Evolutionary conservation across 768 basidiomycete genomes (phyloP).

Genomic region (Mrakia hoshinonis): DNA sequence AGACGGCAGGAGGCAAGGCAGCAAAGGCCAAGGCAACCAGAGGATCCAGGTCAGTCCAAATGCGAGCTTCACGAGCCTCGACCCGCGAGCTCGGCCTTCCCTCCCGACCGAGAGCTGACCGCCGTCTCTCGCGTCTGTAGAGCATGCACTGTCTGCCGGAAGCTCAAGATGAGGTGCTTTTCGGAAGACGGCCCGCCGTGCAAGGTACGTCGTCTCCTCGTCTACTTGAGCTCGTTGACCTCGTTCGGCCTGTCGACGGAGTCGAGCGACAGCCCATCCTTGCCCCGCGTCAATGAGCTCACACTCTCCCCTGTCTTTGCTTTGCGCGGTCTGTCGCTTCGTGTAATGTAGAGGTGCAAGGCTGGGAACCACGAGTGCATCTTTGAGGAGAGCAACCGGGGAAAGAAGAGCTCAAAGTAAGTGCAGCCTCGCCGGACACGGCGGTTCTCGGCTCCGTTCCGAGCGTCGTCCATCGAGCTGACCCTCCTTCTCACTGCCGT

Average conservation of each 20-base stretch:
- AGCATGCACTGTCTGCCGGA: slow-evolving; percentile 83
- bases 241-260: neutral
- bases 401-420: slow-evolving; percentile 58
- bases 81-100: no score
- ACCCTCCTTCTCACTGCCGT: neutral
- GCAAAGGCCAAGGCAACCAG: slow-evolving; percentile 24
- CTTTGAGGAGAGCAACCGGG: slow-evolving; percentile 93
- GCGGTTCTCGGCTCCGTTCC: slow-evolving; percentile 43
- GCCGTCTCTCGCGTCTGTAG: slow-evolving; percentile 43
- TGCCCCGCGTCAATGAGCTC: neutral
- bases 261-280: neutral
- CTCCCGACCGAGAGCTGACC: neutral
- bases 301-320: neutral
- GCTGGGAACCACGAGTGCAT: slow-evolving; percentile 63
- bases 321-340: neutral
- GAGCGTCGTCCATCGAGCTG: slow-evolving; percentile 5
- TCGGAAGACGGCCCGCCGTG: slow-evolving; percentile 83
- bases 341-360: slow-evolving; percentile 50
- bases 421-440: slow-evolving; percentile 38
- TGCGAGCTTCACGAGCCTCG: neutral
- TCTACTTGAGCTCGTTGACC: neutral
- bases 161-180: slow-evolving; percentile 88
- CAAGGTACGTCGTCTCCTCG: slow-evolving; percentile 44
- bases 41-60: slow-evolving; percentile 19
- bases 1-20: neutral